Evolutionary conservation across 2,329 filamentous ascomycete species (phyloP).

Genomic region (Chaetomium strumarium): DNA sequence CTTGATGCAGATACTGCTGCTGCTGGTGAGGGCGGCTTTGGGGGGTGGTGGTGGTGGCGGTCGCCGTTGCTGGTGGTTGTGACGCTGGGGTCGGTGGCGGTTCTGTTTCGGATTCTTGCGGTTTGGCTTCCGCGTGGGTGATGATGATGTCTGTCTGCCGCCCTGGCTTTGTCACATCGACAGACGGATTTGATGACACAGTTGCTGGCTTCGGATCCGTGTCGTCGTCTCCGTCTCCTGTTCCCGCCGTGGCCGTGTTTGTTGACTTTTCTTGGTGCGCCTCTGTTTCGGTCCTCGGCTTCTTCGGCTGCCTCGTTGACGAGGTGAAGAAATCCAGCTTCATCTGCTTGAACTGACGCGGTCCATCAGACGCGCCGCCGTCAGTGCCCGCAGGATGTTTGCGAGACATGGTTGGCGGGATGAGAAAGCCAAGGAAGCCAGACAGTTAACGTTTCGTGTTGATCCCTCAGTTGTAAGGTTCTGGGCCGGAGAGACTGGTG

Average conservation of each 20-base stretch:
- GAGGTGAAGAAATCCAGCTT: constrained; percentile 15
- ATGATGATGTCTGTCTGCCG: background rate
- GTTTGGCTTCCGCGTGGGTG: background rate
- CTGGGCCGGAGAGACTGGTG: too few species aligned
- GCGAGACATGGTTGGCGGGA: constrained; percentile 1
- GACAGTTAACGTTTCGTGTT: too few species aligned
- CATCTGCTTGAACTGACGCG: constrained; percentile 16
- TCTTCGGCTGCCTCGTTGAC: background rate
- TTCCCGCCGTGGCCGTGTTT: background rate
- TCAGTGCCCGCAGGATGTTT: constrained; percentile 4
- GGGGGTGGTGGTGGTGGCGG: background rate
- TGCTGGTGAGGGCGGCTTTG: background rate
- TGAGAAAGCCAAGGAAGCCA: background rate
- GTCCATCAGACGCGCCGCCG: background rate
- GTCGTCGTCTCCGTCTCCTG: too few species aligned
- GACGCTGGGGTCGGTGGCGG: too few species aligned
- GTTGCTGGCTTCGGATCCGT: background rate
- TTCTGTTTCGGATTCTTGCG: background rate
- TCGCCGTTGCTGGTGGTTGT: background rate
- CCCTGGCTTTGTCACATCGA: background rate
- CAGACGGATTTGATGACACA: background rate
- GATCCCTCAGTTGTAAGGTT: too few species aligned
- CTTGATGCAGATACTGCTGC: background rate
- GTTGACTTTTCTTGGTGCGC: background rate
- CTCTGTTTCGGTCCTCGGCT: background rate